Conservation (phyloP, 2,329 filamentous ascomycete species). For the Didymella arachidicola region DNA sequence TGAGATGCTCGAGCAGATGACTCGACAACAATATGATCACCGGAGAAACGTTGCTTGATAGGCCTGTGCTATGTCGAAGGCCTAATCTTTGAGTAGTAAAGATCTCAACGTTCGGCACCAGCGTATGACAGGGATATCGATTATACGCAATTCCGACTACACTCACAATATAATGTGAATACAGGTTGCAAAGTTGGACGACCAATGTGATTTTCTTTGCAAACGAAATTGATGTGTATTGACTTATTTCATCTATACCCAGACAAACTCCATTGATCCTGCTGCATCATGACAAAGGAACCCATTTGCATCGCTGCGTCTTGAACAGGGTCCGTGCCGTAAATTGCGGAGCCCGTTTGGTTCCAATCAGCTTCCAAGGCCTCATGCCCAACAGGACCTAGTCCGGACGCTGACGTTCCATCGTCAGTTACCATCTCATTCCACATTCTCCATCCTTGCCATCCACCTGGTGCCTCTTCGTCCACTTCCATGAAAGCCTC, state of each 20-base stretch:
- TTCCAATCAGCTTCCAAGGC: constrained; percentile 1
- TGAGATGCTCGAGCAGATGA: too few species aligned
- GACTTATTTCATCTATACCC: not conserved
- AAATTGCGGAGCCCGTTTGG: not conserved
- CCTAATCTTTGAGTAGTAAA: too few species aligned
- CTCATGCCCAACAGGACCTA: not conserved
- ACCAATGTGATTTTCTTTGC: too few species aligned
- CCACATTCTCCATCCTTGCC: constrained; percentile 41
- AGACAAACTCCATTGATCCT: constrained; percentile 7
- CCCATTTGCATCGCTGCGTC: not conserved
- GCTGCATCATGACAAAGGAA: not conserved
- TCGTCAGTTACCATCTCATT: constrained; percentile 37
- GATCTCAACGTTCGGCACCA: too few species aligned
- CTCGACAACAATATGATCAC: too few species aligned
- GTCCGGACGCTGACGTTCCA: not conserved
- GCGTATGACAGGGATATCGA: too few species aligned
- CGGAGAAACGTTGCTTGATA: too few species aligned
- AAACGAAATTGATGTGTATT: not conserved
- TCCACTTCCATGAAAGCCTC: constrained; percentile 42
- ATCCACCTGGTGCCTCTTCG: constrained; percentile 38
- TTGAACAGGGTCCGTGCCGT: constrained; percentile 10
- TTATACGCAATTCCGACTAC: too few species aligned
- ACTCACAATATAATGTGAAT: too few species aligned
- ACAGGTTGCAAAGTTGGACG: too few species aligned
- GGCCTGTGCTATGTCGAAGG: too few species aligned